Evolutionary conservation across 495 filamentous ascomycete genomes (phyloP).

Genomic region (Aspergillus conjunctus): DNA sequence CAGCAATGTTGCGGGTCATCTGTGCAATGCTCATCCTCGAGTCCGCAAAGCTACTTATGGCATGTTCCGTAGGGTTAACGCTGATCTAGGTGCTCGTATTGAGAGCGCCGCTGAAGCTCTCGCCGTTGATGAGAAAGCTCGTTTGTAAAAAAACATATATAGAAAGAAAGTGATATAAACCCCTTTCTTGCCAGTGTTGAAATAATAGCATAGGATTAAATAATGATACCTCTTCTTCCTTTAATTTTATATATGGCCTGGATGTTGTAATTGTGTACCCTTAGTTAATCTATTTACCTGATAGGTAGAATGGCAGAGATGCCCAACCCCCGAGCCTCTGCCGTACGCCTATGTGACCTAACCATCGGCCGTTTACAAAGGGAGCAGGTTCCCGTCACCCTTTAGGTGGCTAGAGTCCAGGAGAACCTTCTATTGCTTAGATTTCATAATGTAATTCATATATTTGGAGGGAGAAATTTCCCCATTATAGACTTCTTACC

Average conservation of each 20-base stretch:
- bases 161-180: background rate
- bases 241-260: background rate
- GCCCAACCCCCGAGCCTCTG: too few relatives aligned
- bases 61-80: slow-evolving; percentile 47
- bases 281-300: background rate
- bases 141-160: slow-evolving; percentile 33
- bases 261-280: background rate
- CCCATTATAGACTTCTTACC: too few relatives aligned
- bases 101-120: slow-evolving; percentile 47
- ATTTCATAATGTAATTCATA: too few relatives aligned
- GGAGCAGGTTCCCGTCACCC: too few relatives aligned
- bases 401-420: too few relatives aligned
- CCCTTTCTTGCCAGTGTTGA: background rate
- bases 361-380: too few relatives aligned
- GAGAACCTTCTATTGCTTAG: too few relatives aligned
- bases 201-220: background rate
- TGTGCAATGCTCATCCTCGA: slow-evolving; percentile 49
- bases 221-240: slow-evolving; percentile 3
- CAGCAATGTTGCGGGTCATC: slow-evolving; percentile 58
- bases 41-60: slow-evolving; percentile 62
- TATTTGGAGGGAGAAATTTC: too few relatives aligned
- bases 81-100: slow-evolving; percentile 47
- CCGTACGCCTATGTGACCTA: too few relatives aligned
- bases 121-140: slow-evolving; percentile 28
- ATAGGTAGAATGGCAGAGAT: too few relatives aligned